phyloP scores from a whole-genome alignment of 2,329 filamentous ascomycete genomes.

The Scopulariopsis brevicaulis region DNA sequence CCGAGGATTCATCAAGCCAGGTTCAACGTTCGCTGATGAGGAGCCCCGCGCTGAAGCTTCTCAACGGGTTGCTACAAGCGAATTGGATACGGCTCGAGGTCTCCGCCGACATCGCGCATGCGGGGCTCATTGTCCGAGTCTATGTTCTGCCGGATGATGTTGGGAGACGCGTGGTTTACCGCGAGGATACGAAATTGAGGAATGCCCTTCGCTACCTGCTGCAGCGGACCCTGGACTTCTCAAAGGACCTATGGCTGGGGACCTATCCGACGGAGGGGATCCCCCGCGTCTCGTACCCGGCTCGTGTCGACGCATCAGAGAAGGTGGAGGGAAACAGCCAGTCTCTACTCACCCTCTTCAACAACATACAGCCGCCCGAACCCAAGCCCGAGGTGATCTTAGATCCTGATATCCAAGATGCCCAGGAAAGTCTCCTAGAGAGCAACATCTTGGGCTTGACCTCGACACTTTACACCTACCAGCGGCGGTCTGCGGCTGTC shows the following conservation, averaged over 20 bases:
- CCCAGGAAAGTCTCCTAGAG: slow-evolving; percentile 43
- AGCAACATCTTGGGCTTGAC: slow-evolving; percentile 43
- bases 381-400: slow-evolving; percentile 38
- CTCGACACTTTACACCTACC: slow-evolving; percentile 64
- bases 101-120: slow-evolving; percentile 9
- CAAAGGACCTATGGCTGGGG: slow-evolving; percentile 35
- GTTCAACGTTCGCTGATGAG: slow-evolving; percentile 18
- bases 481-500: slow-evolving; percentile 64
- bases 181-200: slow-evolving; percentile 30
- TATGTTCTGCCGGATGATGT: slow-evolving; percentile 58
- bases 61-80: slow-evolving; percentile 18
- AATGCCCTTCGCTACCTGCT: slow-evolving; percentile 37
- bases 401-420: slow-evolving; percentile 37
- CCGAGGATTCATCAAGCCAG: not conserved
- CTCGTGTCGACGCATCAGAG: not conserved
- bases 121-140: slow-evolving; percentile 32
- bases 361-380: slow-evolving; percentile 56
- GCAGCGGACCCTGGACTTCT: slow-evolving; percentile 39
- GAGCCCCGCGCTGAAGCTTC: slow-evolving; percentile 11
- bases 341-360: slow-evolving; percentile 57
- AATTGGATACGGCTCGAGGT: slow-evolving; percentile 34
- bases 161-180: slow-evolving; percentile 37
- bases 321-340: not conserved
- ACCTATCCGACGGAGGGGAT: not conserved
- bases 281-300: not conserved